Base-by-base conservation (phyloP, 2,329 filamentous ascomycete genomes). In the Diaporthe vexans region DNA sequence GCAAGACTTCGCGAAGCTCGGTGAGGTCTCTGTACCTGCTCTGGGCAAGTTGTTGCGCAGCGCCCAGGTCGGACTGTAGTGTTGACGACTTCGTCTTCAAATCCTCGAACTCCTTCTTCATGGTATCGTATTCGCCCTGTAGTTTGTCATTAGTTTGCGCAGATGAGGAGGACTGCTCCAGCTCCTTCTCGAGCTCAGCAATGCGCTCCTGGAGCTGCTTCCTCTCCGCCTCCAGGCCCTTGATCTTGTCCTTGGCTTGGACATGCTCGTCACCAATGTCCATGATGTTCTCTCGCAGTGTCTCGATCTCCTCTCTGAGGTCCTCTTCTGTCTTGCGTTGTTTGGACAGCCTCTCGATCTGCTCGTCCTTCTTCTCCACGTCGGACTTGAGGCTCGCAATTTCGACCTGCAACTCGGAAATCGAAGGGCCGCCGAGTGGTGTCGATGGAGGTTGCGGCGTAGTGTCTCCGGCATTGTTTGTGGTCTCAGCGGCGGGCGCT, bases 1-100 rank as follows among this genome's bases (percentile, higher is more conserved):
- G 92, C 40, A 98, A 83, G 3, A 95, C 87, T 76, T 96, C 94
- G 26, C 93, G 90, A 59, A 98, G 86, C 37, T 97, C 94, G 0
- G 92, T 92, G 1, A 98, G 86, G 75, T 98, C 95, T 82, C 95
- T 97, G 86, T 95, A 98, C 40, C 97, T 90, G 21, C 91, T 93
- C 75, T 97, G 93, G 0, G 97, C 95, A 17, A 98, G 89, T 82
- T 97, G 92, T 81, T 98, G 92, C 0, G 95, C 93, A 2, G 95
- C 95, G 2, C 92, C 93, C 4, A 98, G 88, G 80, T 99, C 96
- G 0, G 93, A 94, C 80, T 97, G 92, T 24, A 98, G 83, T 0
- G 90, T 89, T 2, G 90, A 86, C 0, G 92, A 90, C 81, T 93
- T 94, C 26, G 88, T 84, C 82, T 94, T 95, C 48, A 97, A 86